Percentiles rank a stretch among this genome's conserved stretches.
Conservation (phyloP, 2,329 filamentous ascomycete species). For the Alternaria consortialis region DNA sequence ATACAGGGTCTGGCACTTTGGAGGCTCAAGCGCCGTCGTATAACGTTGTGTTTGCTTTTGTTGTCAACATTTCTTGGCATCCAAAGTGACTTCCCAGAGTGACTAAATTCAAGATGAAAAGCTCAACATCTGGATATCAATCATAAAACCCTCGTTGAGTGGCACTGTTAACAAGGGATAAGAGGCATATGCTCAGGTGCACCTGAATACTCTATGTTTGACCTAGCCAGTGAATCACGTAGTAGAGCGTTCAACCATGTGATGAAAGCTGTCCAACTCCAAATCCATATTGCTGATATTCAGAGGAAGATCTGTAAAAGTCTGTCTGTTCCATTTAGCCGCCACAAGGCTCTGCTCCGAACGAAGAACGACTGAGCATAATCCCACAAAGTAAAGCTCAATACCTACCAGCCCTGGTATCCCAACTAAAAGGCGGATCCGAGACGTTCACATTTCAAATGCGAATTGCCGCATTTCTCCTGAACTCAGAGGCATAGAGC, state of each 20-base stretch:
- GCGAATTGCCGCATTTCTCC: background rate
- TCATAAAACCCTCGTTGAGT: background rate
- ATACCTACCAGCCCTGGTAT: background rate
- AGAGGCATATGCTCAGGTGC: background rate
- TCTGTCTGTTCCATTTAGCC: background rate
- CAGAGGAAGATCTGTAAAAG: background rate
- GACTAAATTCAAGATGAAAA: background rate
- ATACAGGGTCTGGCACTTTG: slow-evolving; percentile 21
- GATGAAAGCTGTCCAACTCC: background rate
- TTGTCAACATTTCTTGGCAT: background rate
- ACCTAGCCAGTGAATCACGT: background rate
- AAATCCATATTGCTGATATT: background rate
- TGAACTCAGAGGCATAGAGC: background rate
- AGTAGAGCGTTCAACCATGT: background rate
- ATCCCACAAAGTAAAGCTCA: background rate
- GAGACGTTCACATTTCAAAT: background rate
- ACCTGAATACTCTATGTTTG: background rate
- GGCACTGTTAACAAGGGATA: background rate
- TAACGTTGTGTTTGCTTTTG: slow-evolving; percentile 12
- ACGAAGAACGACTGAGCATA: background rate
- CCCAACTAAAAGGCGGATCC: background rate
- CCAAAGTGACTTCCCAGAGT: background rate
- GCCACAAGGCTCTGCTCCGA: background rate
- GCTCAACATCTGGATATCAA: background rate
- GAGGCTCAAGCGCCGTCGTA: slow-evolving; percentile 19